phyloP scores from a whole-genome alignment of 2,329 filamentous ascomycete genomes.

The Malbranchea zuffiana region DNA sequence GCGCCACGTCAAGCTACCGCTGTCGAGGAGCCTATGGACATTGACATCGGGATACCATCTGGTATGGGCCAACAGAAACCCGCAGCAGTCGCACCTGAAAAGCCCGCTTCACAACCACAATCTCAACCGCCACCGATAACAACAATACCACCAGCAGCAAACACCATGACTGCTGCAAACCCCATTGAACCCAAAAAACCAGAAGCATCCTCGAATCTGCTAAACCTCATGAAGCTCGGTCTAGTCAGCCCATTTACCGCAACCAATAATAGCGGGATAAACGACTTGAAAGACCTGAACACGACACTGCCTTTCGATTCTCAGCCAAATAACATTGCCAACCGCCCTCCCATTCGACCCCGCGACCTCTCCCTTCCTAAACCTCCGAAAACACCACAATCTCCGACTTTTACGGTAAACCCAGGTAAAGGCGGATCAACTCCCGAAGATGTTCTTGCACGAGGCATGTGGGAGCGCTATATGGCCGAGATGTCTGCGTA shows the following conservation, averaged over 20 bases:
- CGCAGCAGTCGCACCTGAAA: slow-evolving; percentile 5
- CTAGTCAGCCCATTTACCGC: slow-evolving; percentile 41
- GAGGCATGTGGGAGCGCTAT: slow-evolving; percentile 41
- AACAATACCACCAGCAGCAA: not conserved
- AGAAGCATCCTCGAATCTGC: slow-evolving; percentile 14
- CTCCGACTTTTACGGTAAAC: slow-evolving; percentile 18
- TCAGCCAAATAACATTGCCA: slow-evolving; percentile 31
- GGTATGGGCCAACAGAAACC: slow-evolving; percentile 6
- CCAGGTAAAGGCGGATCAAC: slow-evolving; percentile 1
- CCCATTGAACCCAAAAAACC: slow-evolving; percentile 10
- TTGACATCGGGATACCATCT: slow-evolving; percentile 31
- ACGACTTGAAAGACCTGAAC: slow-evolving; percentile 43
- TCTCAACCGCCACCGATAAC: not conserved
- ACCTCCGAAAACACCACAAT: slow-evolving; percentile 41
- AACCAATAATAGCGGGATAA: slow-evolving; percentile 39
- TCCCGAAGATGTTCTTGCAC: slow-evolving; percentile 30
- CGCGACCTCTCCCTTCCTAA: slow-evolving; percentile 39
- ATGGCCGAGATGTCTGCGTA: slow-evolving; percentile 45
- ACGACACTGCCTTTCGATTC: slow-evolving; percentile 50
- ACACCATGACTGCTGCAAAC: slow-evolving; percentile 12
- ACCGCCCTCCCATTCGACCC: slow-evolving; percentile 27
- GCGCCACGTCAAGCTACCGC: slow-evolving; percentile 14
- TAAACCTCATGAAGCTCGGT: slow-evolving; percentile 42
- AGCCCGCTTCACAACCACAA: not conserved
- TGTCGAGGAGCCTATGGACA: slow-evolving; percentile 36